A percentile compares a stretch with the other conserved stretches of the same genome.
phyloP scores from a whole-genome alignment of 176 grass and related monocot species.

The Hordeum vulgare region DNA sequence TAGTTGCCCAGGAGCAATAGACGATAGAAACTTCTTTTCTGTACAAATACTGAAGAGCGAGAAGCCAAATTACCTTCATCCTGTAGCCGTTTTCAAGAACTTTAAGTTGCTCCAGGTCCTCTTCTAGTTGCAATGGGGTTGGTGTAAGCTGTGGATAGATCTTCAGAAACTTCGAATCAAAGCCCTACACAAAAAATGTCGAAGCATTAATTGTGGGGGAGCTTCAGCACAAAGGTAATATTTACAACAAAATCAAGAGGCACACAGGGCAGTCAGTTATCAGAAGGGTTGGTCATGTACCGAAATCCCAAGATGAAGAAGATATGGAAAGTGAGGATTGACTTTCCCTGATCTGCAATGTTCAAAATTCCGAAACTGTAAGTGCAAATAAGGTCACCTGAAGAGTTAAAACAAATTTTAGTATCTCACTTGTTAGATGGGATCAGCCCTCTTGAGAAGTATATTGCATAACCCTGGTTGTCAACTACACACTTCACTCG shows the following conservation, averaged over 20 bases:
- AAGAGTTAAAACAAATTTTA: not conserved
- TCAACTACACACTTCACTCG: slow-evolving; percentile 93
- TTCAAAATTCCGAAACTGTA: not conserved
- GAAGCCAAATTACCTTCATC: slow-evolving; percentile 78
- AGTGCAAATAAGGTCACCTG: not conserved
- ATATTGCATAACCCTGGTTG: slow-evolving; percentile 89
- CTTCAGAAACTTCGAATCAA: slow-evolving; percentile 88
- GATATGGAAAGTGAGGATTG: slow-evolving; percentile 74
- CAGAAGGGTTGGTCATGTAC: slow-evolving; percentile 29
- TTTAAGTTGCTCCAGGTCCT: slow-evolving; percentile 98
- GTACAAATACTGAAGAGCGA: not conserved
- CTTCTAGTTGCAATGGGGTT: slow-evolving; percentile 80
- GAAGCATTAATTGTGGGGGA: not conserved
- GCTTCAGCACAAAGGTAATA: not conserved
- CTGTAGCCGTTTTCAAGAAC: slow-evolving; percentile 92
- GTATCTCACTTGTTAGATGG: slow-evolving; percentile 86
- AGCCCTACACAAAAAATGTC: slow-evolving; percentile 40
- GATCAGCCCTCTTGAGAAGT: slow-evolving; percentile 92
- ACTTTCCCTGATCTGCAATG: slow-evolving; percentile 75
- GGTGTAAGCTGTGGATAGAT: slow-evolving; percentile 70
- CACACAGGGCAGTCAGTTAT: not conserved
- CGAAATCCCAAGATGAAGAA: slow-evolving; percentile 94
- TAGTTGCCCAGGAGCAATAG: not conserved
- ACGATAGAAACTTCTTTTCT: not conserved
- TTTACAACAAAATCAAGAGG: not conserved